These are phyloP conservation scores for Fusarium sp. DNA, from an alignment of 2,329 filamentous ascomycete species.

Conservation along the genomic window DNA sequence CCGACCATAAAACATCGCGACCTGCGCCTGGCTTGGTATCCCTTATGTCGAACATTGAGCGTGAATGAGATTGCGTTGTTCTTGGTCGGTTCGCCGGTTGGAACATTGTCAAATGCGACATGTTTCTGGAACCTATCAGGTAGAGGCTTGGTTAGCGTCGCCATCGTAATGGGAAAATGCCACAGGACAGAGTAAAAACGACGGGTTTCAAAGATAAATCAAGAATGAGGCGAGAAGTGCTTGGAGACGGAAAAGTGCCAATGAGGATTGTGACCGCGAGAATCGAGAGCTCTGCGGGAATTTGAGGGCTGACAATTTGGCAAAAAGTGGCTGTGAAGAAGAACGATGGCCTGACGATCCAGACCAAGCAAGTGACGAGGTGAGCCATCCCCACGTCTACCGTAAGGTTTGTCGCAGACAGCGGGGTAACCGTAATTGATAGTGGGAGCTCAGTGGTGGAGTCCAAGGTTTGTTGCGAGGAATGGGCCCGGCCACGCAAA, in stretches of 20 bases:
- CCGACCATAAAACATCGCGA: conserved; percentile 92
- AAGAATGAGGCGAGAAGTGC: conserved; percentile 7
- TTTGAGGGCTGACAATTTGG: conserved; percentile 41
- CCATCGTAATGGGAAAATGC: conserved; percentile 51
- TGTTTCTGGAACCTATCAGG: conserved; percentile 68
- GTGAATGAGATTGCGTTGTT: conserved; percentile 78
- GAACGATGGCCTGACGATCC: conserved; percentile 48
- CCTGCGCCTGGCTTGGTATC: conserved; percentile 83
- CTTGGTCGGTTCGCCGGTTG: conserved; percentile 68
- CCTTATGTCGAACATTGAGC: conserved; percentile 85
- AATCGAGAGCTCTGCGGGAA: conserved; percentile 44
- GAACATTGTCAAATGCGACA: conserved; percentile 72
- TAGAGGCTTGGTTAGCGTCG: conserved; percentile 58
- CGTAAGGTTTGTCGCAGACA: conserved; percentile 44
- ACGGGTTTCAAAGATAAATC: conserved; percentile 5
- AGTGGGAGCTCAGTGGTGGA: conserved; percentile 41
- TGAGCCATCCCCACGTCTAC: conserved; percentile 42
- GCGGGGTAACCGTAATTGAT: conserved; percentile 45
- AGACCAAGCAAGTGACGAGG: conserved; percentile 41
- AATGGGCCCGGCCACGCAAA: conserved; percentile 25
- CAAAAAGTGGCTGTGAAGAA: conserved; percentile 43
- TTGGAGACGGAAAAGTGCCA: conserved; percentile 15
- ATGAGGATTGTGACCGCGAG: conserved; percentile 25
- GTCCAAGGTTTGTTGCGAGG: conserved; percentile 36
- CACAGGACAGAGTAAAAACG: conserved; percentile 28